Base-by-base conservation (phyloP, 2,329 filamentous ascomycete genomes). In the Claviceps paspali region DNA sequence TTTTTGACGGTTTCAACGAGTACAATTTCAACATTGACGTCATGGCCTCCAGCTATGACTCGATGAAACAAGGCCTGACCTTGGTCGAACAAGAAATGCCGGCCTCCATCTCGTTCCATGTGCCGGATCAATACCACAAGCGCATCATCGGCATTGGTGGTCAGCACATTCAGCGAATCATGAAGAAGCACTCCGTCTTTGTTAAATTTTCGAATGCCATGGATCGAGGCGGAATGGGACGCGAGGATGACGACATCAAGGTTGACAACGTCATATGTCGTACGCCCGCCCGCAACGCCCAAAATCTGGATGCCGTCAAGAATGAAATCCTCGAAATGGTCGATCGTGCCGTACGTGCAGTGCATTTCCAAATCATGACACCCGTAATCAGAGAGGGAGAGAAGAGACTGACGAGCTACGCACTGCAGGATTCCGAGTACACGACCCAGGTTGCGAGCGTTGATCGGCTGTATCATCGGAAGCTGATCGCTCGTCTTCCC, bases 21-120 rank as follows among this genome's bases (percentile, higher is more conserved):
- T 98, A 96, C 70, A 96, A 98, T 61, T 98, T 98, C 68, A 94
- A 96, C 61, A 98, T 98, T 47, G 91, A 98, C 54, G 88, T 98
- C 39, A 87, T 91, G 54, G 87, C 84, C 32, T 79, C 79, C 38
- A 82, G 83, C 49, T 96, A 95, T 56, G 87, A 95, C 45, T 86
- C 87, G 3, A 91, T 91, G 61, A 94, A 91, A 64, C 83, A 87
- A 49, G 91, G 91, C 2, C 65, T 98, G 43, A 79, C 82, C 45
- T 73, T 98, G 40, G 91, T 98, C 14, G 91, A 98, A 57, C 87
- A 96, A 61, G 91, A 98, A 62, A 96, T 98, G 87, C 91, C 91
- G 29, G 91, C 91, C 23, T 94, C 91, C 8, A 96, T 98, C 53
- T 96, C 91, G 0, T 98, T 98, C 69, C 91, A 98, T 53, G 91